Evolutionary conservation across 129 eudicot genomes (phyloP), one percentile per base, ranked within the genome.

Genomic region (Lactuca saligna): DNA sequence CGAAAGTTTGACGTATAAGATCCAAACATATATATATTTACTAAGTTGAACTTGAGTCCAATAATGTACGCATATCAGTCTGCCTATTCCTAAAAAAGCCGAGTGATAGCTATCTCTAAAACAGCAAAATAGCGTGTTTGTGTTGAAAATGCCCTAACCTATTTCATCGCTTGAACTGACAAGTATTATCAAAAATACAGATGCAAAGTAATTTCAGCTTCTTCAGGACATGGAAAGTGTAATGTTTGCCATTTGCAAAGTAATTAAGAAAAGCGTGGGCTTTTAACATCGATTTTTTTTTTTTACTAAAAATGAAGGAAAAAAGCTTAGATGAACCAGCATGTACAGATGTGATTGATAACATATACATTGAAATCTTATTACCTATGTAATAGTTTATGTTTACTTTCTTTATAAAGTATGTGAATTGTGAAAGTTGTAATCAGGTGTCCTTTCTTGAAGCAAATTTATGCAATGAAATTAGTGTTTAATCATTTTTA

Each of bases 81-180:
- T 59, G 35, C 42, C 44, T 59, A 56, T 55, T 69, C 42, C 31
- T 7, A 69, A 68, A 69, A 33, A 41, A 11, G 46, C 17, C 15
- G 35, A 38, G 38, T 39, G 63, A 46, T 29, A 17, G 34, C 4
- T 48, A 34, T 68, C 11, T 37, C 3, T 11, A 14, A 20, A 69
- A n/a, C 10, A 55, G 41, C 16, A 56, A 37, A 39, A 55, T 53
- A 20, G 11, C n/a, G n/a, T 68, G 42, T 32, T 17, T 68, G 17
- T 68, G 73, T 37, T 54, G 37, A 54, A 68, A 68, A 16, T 37
- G 73, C 7, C 13, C 14, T 20, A 35, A 68, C 6, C 20, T 31
- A 51, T 16, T 25, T 5, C 31, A 20, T 46, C 57, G 51, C 5
- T 51, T 49, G 55, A 34, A 66, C 16, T n/a, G 16, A 56, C 14